Conservation (phyloP, 2,329 filamentous ascomycete species). For the Nothophoma quercina region DNA sequence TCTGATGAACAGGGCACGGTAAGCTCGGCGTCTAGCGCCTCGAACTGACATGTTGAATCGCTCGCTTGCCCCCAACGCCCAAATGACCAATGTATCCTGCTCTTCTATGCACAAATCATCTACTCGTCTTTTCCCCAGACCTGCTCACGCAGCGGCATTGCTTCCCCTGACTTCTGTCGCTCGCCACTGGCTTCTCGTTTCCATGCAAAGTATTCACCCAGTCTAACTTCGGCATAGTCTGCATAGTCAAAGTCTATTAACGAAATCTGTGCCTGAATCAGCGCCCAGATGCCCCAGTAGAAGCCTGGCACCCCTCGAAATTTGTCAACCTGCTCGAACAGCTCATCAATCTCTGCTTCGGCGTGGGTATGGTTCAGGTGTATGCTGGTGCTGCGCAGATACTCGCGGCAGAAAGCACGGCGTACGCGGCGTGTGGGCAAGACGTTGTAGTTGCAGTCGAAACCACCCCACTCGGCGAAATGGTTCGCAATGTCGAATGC, state of each 20-base stretch:
- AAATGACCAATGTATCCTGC: not conserved
- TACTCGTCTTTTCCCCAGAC: constrained; percentile 17
- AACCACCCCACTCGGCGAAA: constrained; percentile 97
- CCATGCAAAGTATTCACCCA: constrained; percentile 95
- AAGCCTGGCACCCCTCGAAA: constrained; percentile 92
- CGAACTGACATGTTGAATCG: constrained; percentile 18
- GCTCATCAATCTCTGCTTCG: constrained; percentile 69
- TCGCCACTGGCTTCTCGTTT: constrained; percentile 56
- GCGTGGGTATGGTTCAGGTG: constrained; percentile 47
- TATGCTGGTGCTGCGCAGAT: constrained; percentile 73
- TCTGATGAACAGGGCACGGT: constrained; percentile 16
- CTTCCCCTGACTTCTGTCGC: constrained; percentile 9
- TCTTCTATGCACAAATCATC: not conserved
- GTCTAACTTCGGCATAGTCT: constrained; percentile 81
- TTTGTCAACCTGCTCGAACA: constrained; percentile 82
- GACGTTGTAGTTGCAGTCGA: constrained; percentile 88
- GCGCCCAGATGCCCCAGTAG: constrained; percentile 90
- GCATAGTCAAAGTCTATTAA: constrained; percentile 98
- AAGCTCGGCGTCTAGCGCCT: constrained; percentile 13
- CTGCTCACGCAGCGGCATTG: constrained; percentile 15
- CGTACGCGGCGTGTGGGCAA: constrained; percentile 81
- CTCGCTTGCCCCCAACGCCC: constrained; percentile 18
- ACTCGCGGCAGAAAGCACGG: constrained; percentile 81
- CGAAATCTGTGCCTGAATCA: constrained; percentile 93
- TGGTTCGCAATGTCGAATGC: constrained; percentile 98